Percentiles rank a stretch among this genome's conserved stretches.
Evolutionary conservation across 768 basidiomycete genomes (phyloP).

Genomic region (Boletus sp.): DNA sequence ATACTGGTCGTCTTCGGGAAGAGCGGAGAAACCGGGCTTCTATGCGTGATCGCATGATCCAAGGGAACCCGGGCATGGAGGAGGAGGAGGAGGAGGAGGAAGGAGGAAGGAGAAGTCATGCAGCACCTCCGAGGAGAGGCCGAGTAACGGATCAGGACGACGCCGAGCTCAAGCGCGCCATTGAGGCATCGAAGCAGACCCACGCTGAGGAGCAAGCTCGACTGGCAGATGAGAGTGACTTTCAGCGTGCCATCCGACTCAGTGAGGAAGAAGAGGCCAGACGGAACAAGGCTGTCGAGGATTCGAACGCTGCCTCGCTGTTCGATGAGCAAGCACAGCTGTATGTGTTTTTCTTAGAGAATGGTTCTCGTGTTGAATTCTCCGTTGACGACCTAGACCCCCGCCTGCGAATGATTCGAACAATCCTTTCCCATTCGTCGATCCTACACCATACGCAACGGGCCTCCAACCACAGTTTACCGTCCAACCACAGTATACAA

Average conservation of each 20-base stretch:
- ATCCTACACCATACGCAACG: constrained; percentile 58
- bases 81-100: constrained; percentile 29
- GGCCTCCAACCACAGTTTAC: constrained; percentile 73
- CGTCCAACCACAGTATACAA: constrained; percentile 68
- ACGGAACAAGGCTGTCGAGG: constrained; percentile 67
- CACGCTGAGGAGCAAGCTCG: constrained; percentile 66
- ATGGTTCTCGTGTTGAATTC: constrained; percentile 3
- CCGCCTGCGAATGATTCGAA: constrained; percentile 33
- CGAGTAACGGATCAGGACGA: constrained; percentile 54
- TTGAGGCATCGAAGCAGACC: constrained; percentile 84
- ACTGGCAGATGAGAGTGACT: constrained; percentile 74
- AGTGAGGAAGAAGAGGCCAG: constrained; percentile 90
- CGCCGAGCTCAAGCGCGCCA: constrained; percentile 80
- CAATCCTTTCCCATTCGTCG: constrained; percentile 61
- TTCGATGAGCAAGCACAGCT: constrained; percentile 86
- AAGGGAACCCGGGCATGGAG: constrained; percentile 45
- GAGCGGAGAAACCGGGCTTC: constrained; percentile 80
- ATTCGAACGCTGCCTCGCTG: constrained; percentile 67
- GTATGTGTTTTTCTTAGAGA: constrained; percentile 43
- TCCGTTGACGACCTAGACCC: constrained; percentile 21
- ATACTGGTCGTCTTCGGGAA: constrained; percentile 79
- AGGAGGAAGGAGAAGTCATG: constrained; percentile 4
- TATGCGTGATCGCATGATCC: constrained; percentile 95
- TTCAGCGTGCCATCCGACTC: constrained; percentile 76
- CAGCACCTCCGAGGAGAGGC: constrained; percentile 19